Evolutionary conservation across 176 grass and related monocot genomes (phyloP).

Genomic region (Stipa capillata): DNA sequence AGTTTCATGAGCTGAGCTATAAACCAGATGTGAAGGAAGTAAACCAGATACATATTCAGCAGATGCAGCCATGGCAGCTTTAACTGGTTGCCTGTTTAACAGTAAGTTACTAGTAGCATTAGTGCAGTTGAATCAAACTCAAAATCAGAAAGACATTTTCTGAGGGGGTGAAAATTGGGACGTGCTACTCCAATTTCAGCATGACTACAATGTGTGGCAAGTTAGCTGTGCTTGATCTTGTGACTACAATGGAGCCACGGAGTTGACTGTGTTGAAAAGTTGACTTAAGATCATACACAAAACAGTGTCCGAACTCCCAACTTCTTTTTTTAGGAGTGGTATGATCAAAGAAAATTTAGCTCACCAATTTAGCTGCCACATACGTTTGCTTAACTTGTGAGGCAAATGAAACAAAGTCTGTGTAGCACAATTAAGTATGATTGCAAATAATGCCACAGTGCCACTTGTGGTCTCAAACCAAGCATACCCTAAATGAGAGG

Average conservation of each 20-base stretch:
- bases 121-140: conserved; percentile 1
- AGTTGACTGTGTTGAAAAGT: background rate
- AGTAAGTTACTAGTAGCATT: conserved; percentile 11
- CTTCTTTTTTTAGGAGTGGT: background rate
- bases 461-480: background rate
- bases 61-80: conserved; percentile 81
- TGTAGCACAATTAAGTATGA: background rate
- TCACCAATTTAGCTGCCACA: background rate
- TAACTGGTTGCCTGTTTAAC: conserved; percentile 64
- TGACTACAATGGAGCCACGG: background rate
- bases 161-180: background rate
- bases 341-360: background rate
- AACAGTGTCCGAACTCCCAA: background rate
- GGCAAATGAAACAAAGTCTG: background rate
- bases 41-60: conserved; percentile 84
- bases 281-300: background rate
- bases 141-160: background rate
- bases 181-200: background rate
- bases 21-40: conserved; percentile 76
- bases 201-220: background rate
- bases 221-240: background rate
- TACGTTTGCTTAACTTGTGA: background rate
- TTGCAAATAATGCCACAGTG: background rate
- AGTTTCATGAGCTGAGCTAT: conserved; percentile 92
- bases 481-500: background rate